A percentile compares a stretch with the other conserved stretches of the same genome.
Evolutionary conservation across 345 rosid species (phyloP).

Genomic region (Bruguiera gymnorhiza): DNA sequence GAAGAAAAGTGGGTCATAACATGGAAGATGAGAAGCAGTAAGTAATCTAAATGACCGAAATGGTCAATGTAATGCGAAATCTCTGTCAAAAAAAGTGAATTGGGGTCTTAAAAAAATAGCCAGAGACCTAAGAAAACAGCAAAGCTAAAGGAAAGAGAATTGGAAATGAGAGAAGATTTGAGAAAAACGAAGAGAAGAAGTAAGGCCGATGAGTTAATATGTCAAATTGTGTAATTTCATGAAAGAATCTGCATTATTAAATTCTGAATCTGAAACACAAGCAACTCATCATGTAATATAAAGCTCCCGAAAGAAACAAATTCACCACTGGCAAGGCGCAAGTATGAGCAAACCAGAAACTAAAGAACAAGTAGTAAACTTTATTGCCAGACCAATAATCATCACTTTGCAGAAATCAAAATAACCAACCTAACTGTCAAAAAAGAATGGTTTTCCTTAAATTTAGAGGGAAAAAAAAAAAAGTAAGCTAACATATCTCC

Average conservation of each 20-base stretch:
- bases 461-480: background rate
- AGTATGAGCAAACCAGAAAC: constrained; percentile 4
- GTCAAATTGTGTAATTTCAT: background rate
- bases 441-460: background rate
- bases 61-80: constrained; percentile 2
- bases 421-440: constrained; percentile 22
- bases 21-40: background rate
- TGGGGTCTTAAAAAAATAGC: background rate
- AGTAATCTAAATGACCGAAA: background rate
- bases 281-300: background rate
- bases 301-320: background rate
- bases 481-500: background rate
- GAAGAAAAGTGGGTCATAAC: too few species aligned
- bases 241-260: background rate
- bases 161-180: background rate
- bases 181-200: background rate
- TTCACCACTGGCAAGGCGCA: constrained; percentile 7
- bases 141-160: background rate
- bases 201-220: background rate
- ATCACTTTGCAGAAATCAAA: constrained; percentile 16
- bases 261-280: background rate
- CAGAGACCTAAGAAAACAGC: background rate
- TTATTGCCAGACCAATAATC: constrained; percentile 26
- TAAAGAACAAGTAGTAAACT: background rate
- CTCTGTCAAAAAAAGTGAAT: background rate